Evolutionary conservation across 192 early-diverging fungal genomes (phyloP), one percentile per base, ranked within the genome.

Genomic region (Coemansia sp.): DNA sequence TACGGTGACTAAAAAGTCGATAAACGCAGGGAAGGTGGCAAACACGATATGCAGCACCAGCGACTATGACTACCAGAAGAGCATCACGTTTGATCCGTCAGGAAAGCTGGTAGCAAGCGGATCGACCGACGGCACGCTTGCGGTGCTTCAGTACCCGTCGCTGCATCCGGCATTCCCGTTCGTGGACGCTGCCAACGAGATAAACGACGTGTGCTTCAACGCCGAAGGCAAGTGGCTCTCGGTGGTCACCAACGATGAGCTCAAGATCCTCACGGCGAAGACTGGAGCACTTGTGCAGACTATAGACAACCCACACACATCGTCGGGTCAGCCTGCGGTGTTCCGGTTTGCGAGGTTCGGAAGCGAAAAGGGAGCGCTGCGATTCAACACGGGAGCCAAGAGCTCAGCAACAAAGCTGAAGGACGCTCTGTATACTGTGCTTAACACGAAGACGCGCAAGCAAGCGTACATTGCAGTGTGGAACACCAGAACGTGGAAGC

Each of bases 131-230:
- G 79, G 79, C 30, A 82, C 75, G 23, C 59, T 82, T 25, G 63
- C 75, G 0, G 79, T 82, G 8, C 46, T 74, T 9, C 42, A 59
- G n/a, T 73, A 74, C 33, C 74, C 79, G 49, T 66, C 68, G 49
- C 40, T 82, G 43, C 46, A 46, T 7, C 79, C 64, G 18, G 74
- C 37, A 29, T 74, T 77, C 34, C 66, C 79, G 20, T 77, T 65
- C 62, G 45, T 82, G 59, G 75, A 70, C 25, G 79, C 79, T 0
- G 30, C 64, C 0, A 60, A 23, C 57, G 79, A 82, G 56, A 59
- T 82, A 4, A 82, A 77, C 68, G 79, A 82, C 37, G 70, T 82
- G 33, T 61, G 57, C 43, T 82, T 82, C 56, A 70, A 64, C 39
- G 15, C 48, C 4, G 33, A 62, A 13, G 68, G 67, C 46, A 64